Evolutionary conservation across 1,139 yeast species (phyloP).

Genomic region (Magnusiomyces sp.): DNA sequence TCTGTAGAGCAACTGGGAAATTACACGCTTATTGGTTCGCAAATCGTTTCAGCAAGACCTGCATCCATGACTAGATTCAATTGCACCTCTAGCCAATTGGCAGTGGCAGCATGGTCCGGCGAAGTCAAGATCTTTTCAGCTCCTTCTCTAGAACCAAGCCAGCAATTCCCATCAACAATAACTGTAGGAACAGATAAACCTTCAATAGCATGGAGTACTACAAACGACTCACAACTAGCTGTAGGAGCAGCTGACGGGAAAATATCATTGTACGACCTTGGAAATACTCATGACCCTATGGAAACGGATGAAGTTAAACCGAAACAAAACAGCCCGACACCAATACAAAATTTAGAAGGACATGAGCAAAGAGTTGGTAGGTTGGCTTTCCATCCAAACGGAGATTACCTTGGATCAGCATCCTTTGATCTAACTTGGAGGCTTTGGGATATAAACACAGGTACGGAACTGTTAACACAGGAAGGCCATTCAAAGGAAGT

Average conservation of each 20-base stretch:
- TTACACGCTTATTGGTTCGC: slow-evolving; percentile 56
- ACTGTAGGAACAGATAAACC: background rate
- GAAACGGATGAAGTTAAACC: slow-evolving; percentile 12
- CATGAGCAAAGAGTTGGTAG: slow-evolving; percentile 55
- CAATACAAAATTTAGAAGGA: slow-evolving; percentile 25
- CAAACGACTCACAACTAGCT: slow-evolving; percentile 23
- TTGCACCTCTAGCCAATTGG: slow-evolving; percentile 34
- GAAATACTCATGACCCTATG: background rate
- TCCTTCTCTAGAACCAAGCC: slow-evolving; percentile 32
- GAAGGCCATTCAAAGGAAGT: slow-evolving; percentile 85
- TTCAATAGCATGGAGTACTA: background rate
- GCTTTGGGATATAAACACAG: slow-evolving; percentile 62
- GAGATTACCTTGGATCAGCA: slow-evolving; percentile 51
- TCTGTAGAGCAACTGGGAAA: slow-evolving; percentile 32
- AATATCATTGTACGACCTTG: slow-evolving; percentile 41
- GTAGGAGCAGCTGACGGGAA: slow-evolving; percentile 64
- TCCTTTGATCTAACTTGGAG: slow-evolving; percentile 89
- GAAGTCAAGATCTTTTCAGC: slow-evolving; percentile 43
- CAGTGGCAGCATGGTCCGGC: slow-evolving; percentile 86
- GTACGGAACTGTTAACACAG: slow-evolving; percentile 46
- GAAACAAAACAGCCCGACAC: slow-evolving; percentile 11
- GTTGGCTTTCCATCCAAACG: slow-evolving; percentile 60
- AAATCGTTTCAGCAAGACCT: slow-evolving; percentile 59
- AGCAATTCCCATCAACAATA: background rate
- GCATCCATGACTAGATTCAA: slow-evolving; percentile 52